Base-by-base conservation (phyloP, 495 filamentous ascomycete genomes). In the Penicillium waksmanii region DNA sequence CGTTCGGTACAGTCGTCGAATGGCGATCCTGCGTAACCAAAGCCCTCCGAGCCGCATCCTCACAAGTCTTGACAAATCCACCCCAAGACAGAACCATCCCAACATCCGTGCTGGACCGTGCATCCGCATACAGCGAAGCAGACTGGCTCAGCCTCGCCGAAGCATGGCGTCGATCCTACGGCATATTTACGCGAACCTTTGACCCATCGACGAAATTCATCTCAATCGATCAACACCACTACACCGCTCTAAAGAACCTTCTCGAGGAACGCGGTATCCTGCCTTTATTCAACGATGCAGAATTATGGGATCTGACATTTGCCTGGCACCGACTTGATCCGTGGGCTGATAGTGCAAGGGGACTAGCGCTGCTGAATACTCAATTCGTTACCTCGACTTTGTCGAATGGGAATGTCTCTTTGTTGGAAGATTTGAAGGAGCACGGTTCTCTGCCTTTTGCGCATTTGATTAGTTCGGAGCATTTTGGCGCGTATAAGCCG, bases 401-500 rank as follows among this genome's bases (percentile, higher is more conserved):
- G 33, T 89, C 87, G 15, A 94, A 96, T 66, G 90, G 88, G 48
- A 94, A 93, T 72, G 63, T 82, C 11, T 71, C 77, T 8, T 78
- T 93, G 34, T 74, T 93, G 35, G 60, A 78, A n/a, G 90, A 93
- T 67, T 79, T 94, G 33, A 67, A 81, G 47, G 56, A 61, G 31
- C 63, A 83, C 63, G 87, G 80, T 3, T 66, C 75, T 17, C 77
- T 94, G 47, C 81, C 82, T 2, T 93, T 90, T 63, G 77, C 77
- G 34, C 76, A 79, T 51, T 65, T 93, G 53, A 74, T 84, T 48
- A 88, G 84, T 18, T 82, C 85, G 1, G 90, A 88, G 71, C 78
- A 88, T 58, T 94, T 92, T 65, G 75, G 78, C n/a, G 86, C 85
- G 7, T 94, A 94, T 67, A 96, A 95, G 69, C 91, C 91, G 7